These are phyloP conservation scores for Penicillium odoratum DNA, from an alignment of 495 filamentous ascomycete genomes.

Conservation along the genomic window DNA sequence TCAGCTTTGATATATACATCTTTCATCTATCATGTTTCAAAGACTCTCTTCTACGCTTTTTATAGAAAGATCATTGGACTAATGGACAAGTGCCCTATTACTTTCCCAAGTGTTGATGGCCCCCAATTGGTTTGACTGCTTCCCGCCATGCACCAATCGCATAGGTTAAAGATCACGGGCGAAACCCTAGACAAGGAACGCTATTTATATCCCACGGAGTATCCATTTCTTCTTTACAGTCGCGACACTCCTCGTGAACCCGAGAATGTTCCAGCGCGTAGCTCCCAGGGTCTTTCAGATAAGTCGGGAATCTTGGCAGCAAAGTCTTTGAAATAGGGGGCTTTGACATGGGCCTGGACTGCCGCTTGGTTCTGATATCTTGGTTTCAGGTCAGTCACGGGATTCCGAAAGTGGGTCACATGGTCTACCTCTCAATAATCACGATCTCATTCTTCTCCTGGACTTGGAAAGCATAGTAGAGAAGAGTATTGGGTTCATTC, in stretches of 20 bases:
- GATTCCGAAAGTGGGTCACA: neutral
- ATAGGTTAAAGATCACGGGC: slow-evolving; percentile 21
- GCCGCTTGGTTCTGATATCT: slow-evolving; percentile 37
- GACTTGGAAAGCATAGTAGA: slow-evolving; percentile 33
- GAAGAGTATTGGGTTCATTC: slow-evolving; percentile 34
- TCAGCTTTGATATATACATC: too few relatives aligned
- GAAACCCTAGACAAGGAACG: neutral
- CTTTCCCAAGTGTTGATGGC: neutral
- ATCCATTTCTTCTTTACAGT: slow-evolving; percentile 10
- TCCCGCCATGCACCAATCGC: slow-evolving; percentile 25
- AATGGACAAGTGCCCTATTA: too few relatives aligned
- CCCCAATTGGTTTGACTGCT: neutral
- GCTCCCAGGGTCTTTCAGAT: slow-evolving; percentile 29
- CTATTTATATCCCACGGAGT: slow-evolving; percentile 16
- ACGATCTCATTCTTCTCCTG: slow-evolving; percentile 32
- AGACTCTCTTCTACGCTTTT: too few relatives aligned
- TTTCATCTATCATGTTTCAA: too few relatives aligned
- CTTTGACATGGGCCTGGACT: slow-evolving; percentile 26
- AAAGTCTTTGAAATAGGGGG: slow-evolving; percentile 32
- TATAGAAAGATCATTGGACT: too few relatives aligned
- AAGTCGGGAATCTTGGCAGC: slow-evolving; percentile 20
- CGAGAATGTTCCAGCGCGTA: slow-evolving; percentile 28
- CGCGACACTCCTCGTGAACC: slow-evolving; percentile 26
- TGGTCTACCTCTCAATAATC: slow-evolving; percentile 33
- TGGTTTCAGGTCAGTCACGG: slow-evolving; percentile 1